Base-by-base conservation (phyloP, 768 basidiomycete genomes). In the Crucibulum laeve region DNA sequence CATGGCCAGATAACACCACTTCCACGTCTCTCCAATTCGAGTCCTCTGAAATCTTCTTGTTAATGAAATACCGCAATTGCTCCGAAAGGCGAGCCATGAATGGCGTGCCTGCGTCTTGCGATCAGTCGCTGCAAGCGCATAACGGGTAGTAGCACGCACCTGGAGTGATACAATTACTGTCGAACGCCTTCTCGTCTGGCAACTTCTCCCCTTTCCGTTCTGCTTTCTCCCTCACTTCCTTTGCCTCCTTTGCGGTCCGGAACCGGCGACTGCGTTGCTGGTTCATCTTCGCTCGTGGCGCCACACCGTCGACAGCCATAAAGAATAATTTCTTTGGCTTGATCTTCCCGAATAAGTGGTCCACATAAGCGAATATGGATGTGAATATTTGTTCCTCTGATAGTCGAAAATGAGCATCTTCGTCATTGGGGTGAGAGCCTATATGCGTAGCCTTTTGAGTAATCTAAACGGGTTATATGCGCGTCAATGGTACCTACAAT, bases 261-360 rank as follows among this genome's bases (percentile, higher is more conserved):
- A 98, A 99, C 36, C 94, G 82, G 28, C 95, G 74, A 59, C 87
- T 85, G 15, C 95, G 83, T 59, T 98, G 95, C 64, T 98, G 95
- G 60, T 99, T 99, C 95, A 97, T 96, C 77, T 99, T 98, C 25
- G 95, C 95, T 36, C 95, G 73, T 3, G 95, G 95, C 0, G 95
- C 95, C 11, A 97, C 94, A 38, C 95, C 95, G 60, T 98, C 96
- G 36, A 99, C 86, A 19, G 95, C 96, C 88, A 99, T 95, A 65
- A 96, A 98, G 64, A 98, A 97, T 10, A 96, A 70, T 59, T 97
- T 96, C 74, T 91, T 87, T 0, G 96, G 96, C 62, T 94, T 97
- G 49, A 99, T 97, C 70, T 94, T 97, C 23, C 84, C 80, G 65
- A 99, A 99, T 5, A 99, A 74, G 57, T 91, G 88, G 69, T 97